Evolutionary conservation across 2,329 filamentous ascomycete genomes (phyloP).

Genomic region (Neoascochyta sp.): DNA sequence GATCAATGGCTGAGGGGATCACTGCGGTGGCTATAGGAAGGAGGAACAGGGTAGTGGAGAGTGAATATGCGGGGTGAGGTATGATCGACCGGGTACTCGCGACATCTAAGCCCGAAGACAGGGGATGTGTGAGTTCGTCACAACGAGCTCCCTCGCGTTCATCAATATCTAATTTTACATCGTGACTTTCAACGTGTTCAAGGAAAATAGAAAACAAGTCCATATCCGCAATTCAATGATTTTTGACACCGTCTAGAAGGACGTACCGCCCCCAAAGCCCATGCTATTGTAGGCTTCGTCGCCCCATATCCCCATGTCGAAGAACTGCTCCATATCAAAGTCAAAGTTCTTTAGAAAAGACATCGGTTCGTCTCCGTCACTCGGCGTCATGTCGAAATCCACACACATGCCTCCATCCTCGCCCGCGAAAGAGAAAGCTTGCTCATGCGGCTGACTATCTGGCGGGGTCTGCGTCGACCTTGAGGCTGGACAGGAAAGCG

Average conservation of each 20-base stretch:
- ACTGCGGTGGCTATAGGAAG: too few species aligned
- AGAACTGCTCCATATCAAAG: constrained; percentile 34
- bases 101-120: constrained; percentile 8
- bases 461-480: constrained; percentile 7
- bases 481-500: background rate
- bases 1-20: too few species aligned
- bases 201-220: too few species aligned
- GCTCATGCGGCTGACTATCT: background rate
- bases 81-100: constrained; percentile 8
- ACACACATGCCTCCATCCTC: constrained; percentile 1
- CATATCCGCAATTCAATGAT: too few species aligned
- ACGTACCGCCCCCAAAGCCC: constrained; percentile 21
- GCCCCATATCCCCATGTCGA: constrained; percentile 34
- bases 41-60: too few species aligned
- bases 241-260: too few species aligned
- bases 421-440: constrained; percentile 2
- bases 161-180: too few species aligned
- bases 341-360: constrained; percentile 21
- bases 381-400: too few species aligned
- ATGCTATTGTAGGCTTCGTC: constrained; percentile 26
- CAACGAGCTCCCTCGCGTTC: too few species aligned
- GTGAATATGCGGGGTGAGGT: constrained; percentile 5
- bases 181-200: too few species aligned
- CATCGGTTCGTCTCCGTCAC: constrained; percentile 22
- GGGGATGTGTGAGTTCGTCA: background rate